Evolutionary conservation across 148 eudicot species (phyloP).

Genomic region (Rhododendron ovatum): DNA sequence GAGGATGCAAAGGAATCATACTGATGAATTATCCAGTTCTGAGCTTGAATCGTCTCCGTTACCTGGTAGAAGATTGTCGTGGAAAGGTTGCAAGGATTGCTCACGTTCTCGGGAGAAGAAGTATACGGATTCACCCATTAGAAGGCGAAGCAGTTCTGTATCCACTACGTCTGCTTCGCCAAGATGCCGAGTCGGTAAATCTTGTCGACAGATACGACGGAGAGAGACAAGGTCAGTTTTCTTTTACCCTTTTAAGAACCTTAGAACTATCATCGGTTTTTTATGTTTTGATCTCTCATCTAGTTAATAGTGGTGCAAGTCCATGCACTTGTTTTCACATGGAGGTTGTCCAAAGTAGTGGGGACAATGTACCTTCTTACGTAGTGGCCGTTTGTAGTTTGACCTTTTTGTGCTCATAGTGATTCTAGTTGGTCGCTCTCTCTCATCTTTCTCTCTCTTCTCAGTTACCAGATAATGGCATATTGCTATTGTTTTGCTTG

Average conservation of each 20-base stretch:
- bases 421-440: neutral
- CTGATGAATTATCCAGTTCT: slow-evolving; percentile 51
- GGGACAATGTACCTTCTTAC: neutral
- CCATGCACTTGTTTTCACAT: neutral
- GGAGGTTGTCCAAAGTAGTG: neutral
- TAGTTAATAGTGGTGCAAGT: neutral
- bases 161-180: slow-evolving; percentile 43
- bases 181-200: slow-evolving; percentile 57
- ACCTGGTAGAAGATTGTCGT: slow-evolving; percentile 64
- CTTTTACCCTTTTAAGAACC: neutral
- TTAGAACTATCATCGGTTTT: neutral
- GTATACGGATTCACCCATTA: slow-evolving; percentile 31
- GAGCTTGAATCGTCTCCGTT: slow-evolving; percentile 62
- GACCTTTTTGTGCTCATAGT: neutral
- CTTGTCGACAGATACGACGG: slow-evolving; percentile 67
- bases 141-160: slow-evolving; percentile 39
- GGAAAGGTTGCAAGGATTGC: slow-evolving; percentile 66
- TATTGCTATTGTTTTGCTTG: neutral
- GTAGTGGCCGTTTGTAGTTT: neutral
- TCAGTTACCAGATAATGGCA: neutral
- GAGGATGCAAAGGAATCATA: slow-evolving; percentile 24
- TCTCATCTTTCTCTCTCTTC: neutral
- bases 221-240: slow-evolving; percentile 45
- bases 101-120: slow-evolving; percentile 39
- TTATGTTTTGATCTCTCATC: neutral